Evolutionary conservation across 352 stramenopile species (phyloP), one percentile per base, ranked within the genome.

Genomic region (Globisporangium canariense): DNA sequence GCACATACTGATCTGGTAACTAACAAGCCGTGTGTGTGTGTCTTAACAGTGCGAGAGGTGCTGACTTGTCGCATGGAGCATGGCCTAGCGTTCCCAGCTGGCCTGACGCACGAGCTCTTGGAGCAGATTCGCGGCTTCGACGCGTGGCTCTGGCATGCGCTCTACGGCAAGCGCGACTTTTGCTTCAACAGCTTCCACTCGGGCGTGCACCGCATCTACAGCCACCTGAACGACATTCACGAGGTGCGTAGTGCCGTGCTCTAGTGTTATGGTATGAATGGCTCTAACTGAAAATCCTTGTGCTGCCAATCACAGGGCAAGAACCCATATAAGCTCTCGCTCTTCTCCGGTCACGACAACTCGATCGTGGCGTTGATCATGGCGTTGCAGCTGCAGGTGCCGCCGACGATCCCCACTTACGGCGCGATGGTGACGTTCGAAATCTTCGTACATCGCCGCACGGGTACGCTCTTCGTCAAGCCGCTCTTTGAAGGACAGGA

Each of bases 321-420:
- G 16, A 65, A 65, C 38, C 57, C 56, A 7, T 76, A 83, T 71
- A 88, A 81, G 54, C 40, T 94, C 45, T 88, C 86, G 47, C 70
- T 94, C 0, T 89, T 91, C 70, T 94, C 86, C 0, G 81, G 77
- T 0, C 86, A 94, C 67, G 83, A 94, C 67, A 92, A 92, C 68
- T 90, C 86, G 58, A 70, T 94, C 16, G 81, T 94, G 32, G 83
- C 83, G 49, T 66, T 92, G 22, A 68, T 87, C 28, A 80, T 77
- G 38, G 86, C 86, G 60, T 68, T 94, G 57, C 67, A 88, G 64
- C 58, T 94, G 34, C 63, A 88, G 41, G 62, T 82, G 51, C 70
- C 77, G 28, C 69, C 67, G 16, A 70, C 81, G 30, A 80, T 91
- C 52, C 86, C 86, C 7, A 66, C 71, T 20, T 93, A 93, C 65